Base-by-base conservation (phyloP, 495 filamentous ascomycete species). In the Tuber indicum region DNA sequence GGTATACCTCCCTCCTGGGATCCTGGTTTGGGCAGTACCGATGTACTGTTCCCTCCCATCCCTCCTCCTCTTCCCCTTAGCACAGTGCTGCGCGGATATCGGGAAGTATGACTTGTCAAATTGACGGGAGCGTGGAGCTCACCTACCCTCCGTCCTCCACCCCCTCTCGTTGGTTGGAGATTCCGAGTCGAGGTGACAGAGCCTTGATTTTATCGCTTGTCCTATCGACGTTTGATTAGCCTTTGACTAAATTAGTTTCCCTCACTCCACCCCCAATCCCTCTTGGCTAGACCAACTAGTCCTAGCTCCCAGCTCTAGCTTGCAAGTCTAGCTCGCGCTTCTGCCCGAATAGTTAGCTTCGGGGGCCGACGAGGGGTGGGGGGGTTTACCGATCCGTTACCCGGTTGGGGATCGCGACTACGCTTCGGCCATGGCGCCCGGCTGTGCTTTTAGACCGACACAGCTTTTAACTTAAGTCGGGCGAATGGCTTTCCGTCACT, bases 231-330 rank as follows among this genome's bases (percentile, higher is more conserved):
- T 66, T 36, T 66, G 58, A 14, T 66, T 66, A 66, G 32, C 58
- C 26, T 66, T 66, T 66, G 58, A 66, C 58, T 36, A 66, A 66
- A 66, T 66, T 36, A 36, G 58, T 66, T 66, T 66, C 58, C 52
- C n/a, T 12, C 52, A 52, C 52, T 1, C n/a, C n/a, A 8, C 12
- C 52, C 58, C 12, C 10, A 66, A 66, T 66, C 14, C 0, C 26
- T 66, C 58, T 66, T 14, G 14, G 58, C 58, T 66, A 17, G 32
- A 66, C 58, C 26, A 58, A 58, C 23, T 66, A 66, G 58, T 66
- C 26, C 58, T 66, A 32, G 58, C 58, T 32, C 26, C 10, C 58
- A 66, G 14, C 26, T 17, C 26, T 36, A 17, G 32, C 14, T 66
- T 66, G 58, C 26, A 8, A 26, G 3, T 66, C n/a, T 66, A 32